Base-by-base conservation (phyloP, 495 filamentous ascomycete genomes). In the Neurospora sp. region DNA sequence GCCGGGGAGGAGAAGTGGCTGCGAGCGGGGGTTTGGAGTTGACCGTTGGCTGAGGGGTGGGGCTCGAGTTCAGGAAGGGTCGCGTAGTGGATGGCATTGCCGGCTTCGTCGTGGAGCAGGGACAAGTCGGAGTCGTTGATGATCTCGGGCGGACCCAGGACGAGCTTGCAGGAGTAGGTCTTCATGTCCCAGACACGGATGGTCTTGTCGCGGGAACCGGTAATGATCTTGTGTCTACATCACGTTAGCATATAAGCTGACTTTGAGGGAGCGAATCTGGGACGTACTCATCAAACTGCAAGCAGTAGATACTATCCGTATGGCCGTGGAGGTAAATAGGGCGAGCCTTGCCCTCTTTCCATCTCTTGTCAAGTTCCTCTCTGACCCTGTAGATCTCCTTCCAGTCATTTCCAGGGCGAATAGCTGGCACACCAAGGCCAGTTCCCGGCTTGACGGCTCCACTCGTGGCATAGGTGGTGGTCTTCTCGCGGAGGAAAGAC, bases 181-280 rank as follows among this genome's bases (percentile, higher is more conserved):
- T 90, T 87, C 82, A 97, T 91, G 81, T 97, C 93, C 96, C 96
- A 99, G 31, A 99, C 89, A 70, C 96, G 90, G 76, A 99, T 94
- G 1, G 96, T 98, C 76, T 90, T 91, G 80, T 99, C 96, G 72
- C 96, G 90, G 16, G 96, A 98, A 71, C 96, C 96, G 16, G 96
- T 98, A 71, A 99, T 94, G 75, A 98, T 96, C 79, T 98, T 99
- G 76, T 96, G 77, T 72, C 72, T 35, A 39, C 1, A 3, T 8
- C 5, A 14, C 31, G 74, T 82, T 80, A 80, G 80, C 70, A 47
- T 68, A 20, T 22, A 37, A 73, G 8, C n/a, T 42, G 7, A 41
- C 41, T 75, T 70, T 70, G 68, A 72, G 16, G 16, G 3, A 35
- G 20, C 22, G 4, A 68, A 61, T 61, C 27, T 8, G 59, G 18